These are phyloP conservation scores for Aspergillus fischeri DNA, from an alignment of 2,329 filamentous ascomycete species.

Conservation along the genomic window DNA sequence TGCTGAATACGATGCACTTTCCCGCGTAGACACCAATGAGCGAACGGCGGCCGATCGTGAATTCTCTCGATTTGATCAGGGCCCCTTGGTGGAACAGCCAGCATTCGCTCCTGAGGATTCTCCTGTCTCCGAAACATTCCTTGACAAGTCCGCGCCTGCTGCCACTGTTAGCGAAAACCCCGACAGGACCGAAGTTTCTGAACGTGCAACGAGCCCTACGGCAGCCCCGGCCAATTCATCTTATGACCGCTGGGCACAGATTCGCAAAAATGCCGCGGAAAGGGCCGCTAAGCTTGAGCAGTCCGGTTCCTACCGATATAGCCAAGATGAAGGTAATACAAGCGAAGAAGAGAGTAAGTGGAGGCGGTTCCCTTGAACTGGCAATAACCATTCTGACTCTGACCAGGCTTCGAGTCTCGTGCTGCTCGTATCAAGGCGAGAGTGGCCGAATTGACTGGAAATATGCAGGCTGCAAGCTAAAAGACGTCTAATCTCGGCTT, in stretches of 20 bases:
- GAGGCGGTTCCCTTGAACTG: not conserved
- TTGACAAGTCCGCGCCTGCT: constrained; percentile 11
- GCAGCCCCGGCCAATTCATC: constrained; percentile 11
- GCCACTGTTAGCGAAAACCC: constrained; percentile 2
- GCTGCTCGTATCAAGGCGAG: constrained; percentile 97
- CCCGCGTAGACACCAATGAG: constrained; percentile 55
- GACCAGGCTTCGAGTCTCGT: constrained; percentile 82
- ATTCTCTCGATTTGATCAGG: constrained; percentile 76
- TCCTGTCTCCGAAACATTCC: constrained; percentile 17
- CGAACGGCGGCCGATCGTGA: constrained; percentile 43
- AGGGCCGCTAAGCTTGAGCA: constrained; percentile 66
- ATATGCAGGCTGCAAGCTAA: constrained; percentile 58
- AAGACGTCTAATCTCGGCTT: constrained; percentile 3
- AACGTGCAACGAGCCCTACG: constrained; percentile 2
- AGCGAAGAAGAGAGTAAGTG: constrained; percentile 89
- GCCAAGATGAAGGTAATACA: constrained; percentile 77
- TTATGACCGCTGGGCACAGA: constrained; percentile 93
- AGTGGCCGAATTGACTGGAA: constrained; percentile 87
- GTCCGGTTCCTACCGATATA: constrained; percentile 54
- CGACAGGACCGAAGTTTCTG: constrained; percentile 1
- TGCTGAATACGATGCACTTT: constrained; percentile 54
- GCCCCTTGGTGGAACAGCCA: constrained; percentile 79
- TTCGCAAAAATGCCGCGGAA: constrained; percentile 88
- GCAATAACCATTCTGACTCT: constrained; percentile 20
- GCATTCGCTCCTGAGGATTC: constrained; percentile 66